Evolutionary conservation across 164 flowering plant species (phyloP).

Genomic region (Berberis thunbergii): DNA sequence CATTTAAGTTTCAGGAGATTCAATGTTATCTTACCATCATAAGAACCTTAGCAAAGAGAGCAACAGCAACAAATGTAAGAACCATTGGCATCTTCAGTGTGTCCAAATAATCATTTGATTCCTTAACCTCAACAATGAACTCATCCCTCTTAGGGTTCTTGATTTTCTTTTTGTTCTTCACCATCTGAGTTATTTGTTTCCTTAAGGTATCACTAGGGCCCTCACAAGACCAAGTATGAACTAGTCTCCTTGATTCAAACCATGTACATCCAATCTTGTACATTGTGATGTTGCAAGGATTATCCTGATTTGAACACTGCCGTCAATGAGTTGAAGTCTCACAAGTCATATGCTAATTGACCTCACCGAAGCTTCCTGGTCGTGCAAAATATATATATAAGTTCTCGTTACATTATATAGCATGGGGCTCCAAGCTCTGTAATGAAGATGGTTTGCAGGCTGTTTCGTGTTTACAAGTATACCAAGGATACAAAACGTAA

Average conservation of each 20-base stretch:
- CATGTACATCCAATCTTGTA: slow-evolving; percentile 3
- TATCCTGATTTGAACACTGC: no score
- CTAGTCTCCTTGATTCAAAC: slow-evolving; percentile 6
- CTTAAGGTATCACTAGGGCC: slow-evolving; percentile 51
- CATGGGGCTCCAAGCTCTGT: no score
- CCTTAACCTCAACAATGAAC: slow-evolving; percentile 55
- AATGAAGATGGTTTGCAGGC: no score
- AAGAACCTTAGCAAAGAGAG: slow-evolving; percentile 62
- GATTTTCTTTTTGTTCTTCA: slow-evolving; percentile 31
- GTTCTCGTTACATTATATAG: no score
- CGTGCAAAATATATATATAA: no score
- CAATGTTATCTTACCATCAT: slow-evolving; percentile 49
- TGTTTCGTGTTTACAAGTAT: no score
- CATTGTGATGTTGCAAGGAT: background rate
- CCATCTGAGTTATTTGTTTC: slow-evolving; percentile 36
- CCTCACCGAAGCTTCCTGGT: no score
- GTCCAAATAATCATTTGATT: slow-evolving; percentile 54
- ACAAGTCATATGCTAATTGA: no score
- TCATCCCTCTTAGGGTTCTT: slow-evolving; percentile 34
- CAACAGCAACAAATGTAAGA: slow-evolving; percentile 59
- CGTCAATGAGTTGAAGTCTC: no score
- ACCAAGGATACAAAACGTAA: no score
- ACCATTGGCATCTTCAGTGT: slow-evolving; percentile 69
- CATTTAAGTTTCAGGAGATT: background rate
- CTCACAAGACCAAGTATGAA: slow-evolving; percentile 18